Conservation (phyloP, 2,329 filamentous ascomycete genomes). For the Penicillium sp. region DNA sequence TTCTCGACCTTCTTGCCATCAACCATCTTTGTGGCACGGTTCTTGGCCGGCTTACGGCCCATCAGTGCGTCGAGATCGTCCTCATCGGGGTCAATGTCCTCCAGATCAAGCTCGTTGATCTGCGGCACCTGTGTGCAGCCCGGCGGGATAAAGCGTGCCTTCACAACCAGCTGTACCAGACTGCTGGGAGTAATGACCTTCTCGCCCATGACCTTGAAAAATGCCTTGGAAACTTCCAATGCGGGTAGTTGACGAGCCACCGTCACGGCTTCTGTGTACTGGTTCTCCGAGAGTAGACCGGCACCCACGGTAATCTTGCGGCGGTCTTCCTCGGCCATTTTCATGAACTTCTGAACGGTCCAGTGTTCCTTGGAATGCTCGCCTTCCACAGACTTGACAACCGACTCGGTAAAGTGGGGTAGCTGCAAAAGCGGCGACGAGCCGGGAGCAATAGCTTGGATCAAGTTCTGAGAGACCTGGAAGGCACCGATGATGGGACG, state of each 20-base stretch:
- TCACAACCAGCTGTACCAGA: constrained; percentile 90
- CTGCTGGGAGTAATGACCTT: constrained; percentile 89
- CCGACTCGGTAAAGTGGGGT: constrained; percentile 73
- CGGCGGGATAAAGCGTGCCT: constrained; percentile 89
- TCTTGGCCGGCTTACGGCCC: constrained; percentile 66
- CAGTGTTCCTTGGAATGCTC: constrained; percentile 71
- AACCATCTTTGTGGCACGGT: constrained; percentile 64
- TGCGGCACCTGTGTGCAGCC: constrained; percentile 73
- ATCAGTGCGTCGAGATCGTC: constrained; percentile 85
- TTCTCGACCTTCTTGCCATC: constrained; percentile 55
- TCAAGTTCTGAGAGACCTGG: constrained; percentile 78
- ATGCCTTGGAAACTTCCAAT: constrained; percentile 84
- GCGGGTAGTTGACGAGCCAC: constrained; percentile 84
- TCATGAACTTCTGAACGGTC: constrained; percentile 86
- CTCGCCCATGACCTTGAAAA: constrained; percentile 98
- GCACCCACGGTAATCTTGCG: constrained; percentile 69
- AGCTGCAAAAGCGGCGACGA: constrained; percentile 89
- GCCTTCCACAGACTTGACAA: constrained; percentile 52
- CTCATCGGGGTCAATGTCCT: constrained; percentile 90
- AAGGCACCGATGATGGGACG: constrained; percentile 80
- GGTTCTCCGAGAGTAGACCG: constrained; percentile 68
- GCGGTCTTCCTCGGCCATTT: constrained; percentile 72
- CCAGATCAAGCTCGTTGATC: constrained; percentile 75
- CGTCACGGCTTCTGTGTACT: constrained; percentile 73
- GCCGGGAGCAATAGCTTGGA: constrained; percentile 83